phyloP scores from a whole-genome alignment of 495 filamentous ascomycete species.

The Penicillium desertorum region DNA sequence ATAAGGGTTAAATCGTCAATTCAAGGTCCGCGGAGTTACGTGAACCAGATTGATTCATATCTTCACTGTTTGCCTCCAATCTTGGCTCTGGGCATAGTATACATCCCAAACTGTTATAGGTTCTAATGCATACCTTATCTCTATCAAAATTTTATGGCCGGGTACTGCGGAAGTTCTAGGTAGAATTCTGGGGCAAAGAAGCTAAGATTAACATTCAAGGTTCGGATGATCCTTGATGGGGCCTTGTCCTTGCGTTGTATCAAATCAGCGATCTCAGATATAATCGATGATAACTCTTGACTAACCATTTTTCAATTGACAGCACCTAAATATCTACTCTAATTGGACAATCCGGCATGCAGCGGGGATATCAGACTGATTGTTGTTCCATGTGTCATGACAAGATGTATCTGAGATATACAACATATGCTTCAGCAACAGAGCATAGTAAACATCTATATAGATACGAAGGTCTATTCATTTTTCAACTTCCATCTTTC shows the following conservation, averaged over 20 bases:
- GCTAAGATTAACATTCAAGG: not conserved
- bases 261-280: slow-evolving; percentile 22
- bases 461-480: slow-evolving; percentile 5
- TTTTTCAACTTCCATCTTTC: not conserved
- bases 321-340: not conserved
- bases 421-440: not conserved
- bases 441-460: slow-evolving; percentile 6
- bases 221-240: not conserved
- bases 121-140: slow-evolving; percentile 17
- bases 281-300: slow-evolving; percentile 12
- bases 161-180: slow-evolving; percentile 2
- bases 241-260: not conserved
- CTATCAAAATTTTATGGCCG: not conserved
- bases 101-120: slow-evolving; percentile 8
- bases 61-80: slow-evolving; percentile 1
- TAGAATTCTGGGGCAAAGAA: not conserved
- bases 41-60: slow-evolving; percentile 1
- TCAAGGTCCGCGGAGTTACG: slow-evolving; percentile 8
- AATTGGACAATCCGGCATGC: not conserved
- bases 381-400: slow-evolving; percentile 17
- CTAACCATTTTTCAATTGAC: slow-evolving; percentile 6
- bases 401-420: not conserved
- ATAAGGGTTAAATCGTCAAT: not conserved
- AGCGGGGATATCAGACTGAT: slow-evolving; percentile 12
- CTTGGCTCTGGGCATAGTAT: not conserved